phyloP scores from a whole-genome alignment of 2,329 filamentous ascomycete genomes.

The Trichoderma sp. region DNA sequence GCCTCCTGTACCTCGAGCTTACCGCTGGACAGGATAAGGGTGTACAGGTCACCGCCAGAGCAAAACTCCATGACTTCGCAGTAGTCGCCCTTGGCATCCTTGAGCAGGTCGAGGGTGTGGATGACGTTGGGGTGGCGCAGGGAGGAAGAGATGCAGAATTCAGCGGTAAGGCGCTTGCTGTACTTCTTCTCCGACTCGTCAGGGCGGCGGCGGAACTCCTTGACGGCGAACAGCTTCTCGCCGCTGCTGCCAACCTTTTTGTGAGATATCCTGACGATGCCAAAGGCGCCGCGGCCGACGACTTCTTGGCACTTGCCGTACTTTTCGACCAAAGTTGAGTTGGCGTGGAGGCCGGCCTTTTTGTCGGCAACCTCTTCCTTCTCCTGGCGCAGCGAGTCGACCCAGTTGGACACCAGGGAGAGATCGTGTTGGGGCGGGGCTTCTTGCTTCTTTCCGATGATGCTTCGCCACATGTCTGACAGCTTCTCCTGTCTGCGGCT shows the following conservation, averaged over 20 bases:
- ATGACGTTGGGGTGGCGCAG: constrained; percentile 97
- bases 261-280: constrained; percentile 96
- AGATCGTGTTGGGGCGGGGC: constrained; percentile 75
- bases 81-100: constrained; percentile 95
- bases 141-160: constrained; percentile 98
- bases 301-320: constrained; percentile 99
- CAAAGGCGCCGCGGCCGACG: constrained; percentile 93
- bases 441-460: constrained; percentile 84
- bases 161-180: constrained; percentile 93
- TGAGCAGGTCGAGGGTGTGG: constrained; percentile 91
- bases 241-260: constrained; percentile 82
- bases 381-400: constrained; percentile 88
- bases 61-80: constrained; percentile 99
- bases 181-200: constrained; percentile 97
- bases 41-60: constrained; percentile 94
- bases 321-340: constrained; percentile 81
- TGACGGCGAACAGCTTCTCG: constrained; percentile 95
- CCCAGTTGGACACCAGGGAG: constrained; percentile 93
- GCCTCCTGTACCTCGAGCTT: constrained; percentile 92
- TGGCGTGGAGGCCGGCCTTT: constrained; percentile 73
- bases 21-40: constrained; percentile 83
- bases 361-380: constrained; percentile 84
- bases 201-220: constrained; percentile 92
- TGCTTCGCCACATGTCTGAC: constrained; percentile 84
- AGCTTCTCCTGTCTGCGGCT: constrained; percentile 93